A percentile compares a stretch with the other conserved stretches of the same genome.
Evolutionary conservation across 2,329 filamentous ascomycete species (phyloP).

Genomic region (Beauveria australis): DNA sequence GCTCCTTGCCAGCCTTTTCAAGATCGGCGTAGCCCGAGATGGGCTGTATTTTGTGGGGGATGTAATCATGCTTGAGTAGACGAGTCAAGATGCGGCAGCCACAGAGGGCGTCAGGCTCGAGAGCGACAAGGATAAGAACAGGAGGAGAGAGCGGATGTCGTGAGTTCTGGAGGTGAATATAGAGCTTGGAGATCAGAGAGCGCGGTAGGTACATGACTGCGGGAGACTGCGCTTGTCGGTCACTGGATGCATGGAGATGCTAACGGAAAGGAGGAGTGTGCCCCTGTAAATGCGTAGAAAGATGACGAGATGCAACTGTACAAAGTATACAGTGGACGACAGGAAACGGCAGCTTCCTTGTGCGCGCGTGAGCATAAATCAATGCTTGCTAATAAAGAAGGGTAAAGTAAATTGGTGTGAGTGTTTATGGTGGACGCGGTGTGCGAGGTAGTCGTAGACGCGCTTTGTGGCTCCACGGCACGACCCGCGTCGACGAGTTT

Average conservation of each 20-base stretch:
- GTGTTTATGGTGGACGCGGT: conserved; percentile 6
- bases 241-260: background rate
- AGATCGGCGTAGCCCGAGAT: conserved; percentile 90
- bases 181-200: conserved; percentile 79
- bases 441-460: background rate
- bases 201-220: conserved; percentile 86
- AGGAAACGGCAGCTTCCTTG: background rate
- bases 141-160: conserved; percentile 87
- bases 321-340: background rate
- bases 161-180: conserved; percentile 76
- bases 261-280: background rate
- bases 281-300: background rate
- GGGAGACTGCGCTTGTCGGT: background rate
- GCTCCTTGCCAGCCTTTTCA: conserved; percentile 65
- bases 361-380: background rate
- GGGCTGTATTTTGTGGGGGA: conserved; percentile 94
- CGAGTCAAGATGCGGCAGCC: conserved; percentile 89
- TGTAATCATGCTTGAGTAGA: conserved; percentile 94
- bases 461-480: conserved; percentile 6
- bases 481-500: conserved; percentile 6
- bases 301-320: background rate
- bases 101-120: conserved; percentile 92
- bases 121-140: conserved; percentile 82
- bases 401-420: conserved; percentile 5
- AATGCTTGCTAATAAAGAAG: conserved; percentile 1